Evolutionary conservation across 352 stramenopile species (phyloP).

Genomic region (Globisporangium middletonii): DNA sequence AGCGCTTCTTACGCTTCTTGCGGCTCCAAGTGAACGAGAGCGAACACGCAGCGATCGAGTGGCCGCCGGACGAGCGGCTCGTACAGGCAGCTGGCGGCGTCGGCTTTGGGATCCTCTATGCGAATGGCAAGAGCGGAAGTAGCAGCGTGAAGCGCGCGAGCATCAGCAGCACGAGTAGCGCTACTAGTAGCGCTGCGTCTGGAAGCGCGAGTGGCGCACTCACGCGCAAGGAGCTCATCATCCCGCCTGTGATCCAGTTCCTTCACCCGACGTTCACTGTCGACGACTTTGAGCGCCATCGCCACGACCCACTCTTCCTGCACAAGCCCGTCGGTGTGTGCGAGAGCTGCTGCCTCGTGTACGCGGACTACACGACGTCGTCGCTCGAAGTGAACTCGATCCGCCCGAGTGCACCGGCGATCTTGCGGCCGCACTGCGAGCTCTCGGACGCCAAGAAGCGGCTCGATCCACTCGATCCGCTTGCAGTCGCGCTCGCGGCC

Average conservation of each 20-base stretch:
- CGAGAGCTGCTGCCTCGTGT: conserved; percentile 92
- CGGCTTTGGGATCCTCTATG: conserved; percentile 87
- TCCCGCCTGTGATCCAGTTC: conserved; percentile 91
- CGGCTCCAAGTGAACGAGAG: conserved; percentile 33
- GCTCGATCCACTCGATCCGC: conserved; percentile 33
- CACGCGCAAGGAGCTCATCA: conserved; percentile 52
- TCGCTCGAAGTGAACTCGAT: conserved; percentile 72
- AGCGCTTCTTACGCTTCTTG: conserved; percentile 79
- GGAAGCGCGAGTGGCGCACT: not conserved
- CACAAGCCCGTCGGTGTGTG: conserved; percentile 91
- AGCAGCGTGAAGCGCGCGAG: conserved; percentile 14
- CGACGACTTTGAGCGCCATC: conserved; percentile 86
- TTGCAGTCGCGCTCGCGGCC: conserved; percentile 11
- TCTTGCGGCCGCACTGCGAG: conserved; percentile 55
- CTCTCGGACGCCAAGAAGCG: conserved; percentile 37
- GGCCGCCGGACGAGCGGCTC: conserved; percentile 85
- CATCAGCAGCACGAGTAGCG: not conserved
- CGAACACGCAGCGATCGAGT: conserved; percentile 61
- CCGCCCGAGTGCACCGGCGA: conserved; percentile 46
- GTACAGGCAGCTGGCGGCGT: conserved; percentile 88
- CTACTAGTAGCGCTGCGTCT: not conserved
- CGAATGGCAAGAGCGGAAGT: conserved; percentile 21
- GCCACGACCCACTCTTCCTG: conserved; percentile 91
- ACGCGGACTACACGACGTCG: conserved; percentile 81
- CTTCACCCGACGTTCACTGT: conserved; percentile 83